Evolutionary conservation across 495 filamentous ascomycete genomes (phyloP).

Genomic region (Staphylotrichum longicolle): DNA sequence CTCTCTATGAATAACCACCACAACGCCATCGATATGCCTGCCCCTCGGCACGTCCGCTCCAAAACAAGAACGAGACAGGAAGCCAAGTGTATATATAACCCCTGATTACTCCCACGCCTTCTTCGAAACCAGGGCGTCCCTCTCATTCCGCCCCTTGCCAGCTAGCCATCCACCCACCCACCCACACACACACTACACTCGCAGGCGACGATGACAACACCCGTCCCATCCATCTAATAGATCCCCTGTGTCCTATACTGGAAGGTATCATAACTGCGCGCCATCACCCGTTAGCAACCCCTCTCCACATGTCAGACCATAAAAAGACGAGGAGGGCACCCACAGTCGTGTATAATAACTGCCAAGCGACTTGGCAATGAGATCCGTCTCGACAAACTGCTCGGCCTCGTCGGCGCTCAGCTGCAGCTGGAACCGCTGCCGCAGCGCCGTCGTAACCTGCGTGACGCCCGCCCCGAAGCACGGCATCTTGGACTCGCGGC

Average conservation of each 20-base stretch:
- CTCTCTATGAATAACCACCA: no score
- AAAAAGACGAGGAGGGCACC: constrained; percentile 29
- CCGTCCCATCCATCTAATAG: constrained; percentile 46
- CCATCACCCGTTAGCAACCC: constrained; percentile 10
- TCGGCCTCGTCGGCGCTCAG: constrained; percentile 71
- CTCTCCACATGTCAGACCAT: background rate
- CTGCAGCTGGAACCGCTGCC: constrained; percentile 68
- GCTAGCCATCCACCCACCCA: no score
- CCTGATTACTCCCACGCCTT: no score
- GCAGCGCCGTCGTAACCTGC: constrained; percentile 59
- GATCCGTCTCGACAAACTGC: constrained; percentile 66
- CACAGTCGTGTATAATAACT: constrained; percentile 76
- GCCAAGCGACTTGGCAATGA: constrained; percentile 67
- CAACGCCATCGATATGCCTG: no score
- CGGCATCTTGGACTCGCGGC: constrained; percentile 70
- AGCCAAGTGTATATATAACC: no score
- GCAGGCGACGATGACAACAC: no score
- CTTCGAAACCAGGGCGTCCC: no score
- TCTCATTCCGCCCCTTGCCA: no score
- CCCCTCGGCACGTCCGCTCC: no score
- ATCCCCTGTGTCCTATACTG: constrained; percentile 79
- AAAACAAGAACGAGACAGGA: no score
- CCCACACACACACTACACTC: no score
- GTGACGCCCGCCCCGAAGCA: constrained; percentile 65
- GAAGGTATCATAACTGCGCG: constrained; percentile 70